Evolutionary conservation across 1,284 basidiomycete genomes (phyloP).

Genomic region (Irpex sp.): DNA sequence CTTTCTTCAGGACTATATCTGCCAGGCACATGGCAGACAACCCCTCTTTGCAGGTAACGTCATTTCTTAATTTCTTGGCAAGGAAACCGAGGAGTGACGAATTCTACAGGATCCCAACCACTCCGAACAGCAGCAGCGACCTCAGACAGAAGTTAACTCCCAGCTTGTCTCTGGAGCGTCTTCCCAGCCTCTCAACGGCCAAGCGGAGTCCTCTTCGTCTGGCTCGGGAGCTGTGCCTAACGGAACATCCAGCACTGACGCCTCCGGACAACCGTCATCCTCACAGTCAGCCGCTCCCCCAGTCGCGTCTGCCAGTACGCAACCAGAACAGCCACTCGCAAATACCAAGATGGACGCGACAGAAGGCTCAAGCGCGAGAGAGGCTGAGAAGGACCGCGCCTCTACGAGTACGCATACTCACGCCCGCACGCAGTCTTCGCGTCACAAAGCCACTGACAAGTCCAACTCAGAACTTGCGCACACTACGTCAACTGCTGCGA

Average conservation of each 20-base stretch:
- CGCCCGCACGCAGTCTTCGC: slow-evolving; percentile 27
- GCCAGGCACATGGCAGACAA: slow-evolving; percentile 26
- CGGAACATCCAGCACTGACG: slow-evolving; percentile 20
- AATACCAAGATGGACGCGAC: slow-evolving; percentile 18
- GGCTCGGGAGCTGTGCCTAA: slow-evolving; percentile 18
- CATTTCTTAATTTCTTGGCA: background rate
- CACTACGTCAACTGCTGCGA: slow-evolving; percentile 28
- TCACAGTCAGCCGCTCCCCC: slow-evolving; percentile 16
- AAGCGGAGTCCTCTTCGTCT: slow-evolving; percentile 9
- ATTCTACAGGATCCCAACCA: slow-evolving; percentile 1
- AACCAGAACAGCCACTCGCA: background rate
- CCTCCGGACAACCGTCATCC: slow-evolving; percentile 22
- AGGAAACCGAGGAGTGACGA: background rate
- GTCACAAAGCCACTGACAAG: slow-evolving; percentile 31
- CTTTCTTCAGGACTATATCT: slow-evolving; percentile 19
- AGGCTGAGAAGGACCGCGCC: slow-evolving; percentile 39
- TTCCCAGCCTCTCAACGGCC: slow-evolving; percentile 18
- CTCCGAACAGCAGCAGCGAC: slow-evolving; percentile 9
- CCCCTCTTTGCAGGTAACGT: slow-evolving; percentile 15
- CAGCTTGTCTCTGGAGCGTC: slow-evolving; percentile 24
- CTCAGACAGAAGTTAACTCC: slow-evolving; percentile 22
- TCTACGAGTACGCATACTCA: slow-evolving; percentile 39
- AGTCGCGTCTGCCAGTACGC: slow-evolving; percentile 9
- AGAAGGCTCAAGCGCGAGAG: slow-evolving; percentile 27
- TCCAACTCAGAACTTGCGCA: slow-evolving; percentile 35